Percentiles rank a stretch among this genome's conserved stretches.
phyloP scores from a whole-genome alignment of 441 rosid genomes.

The Adansonia grandidieri region DNA sequence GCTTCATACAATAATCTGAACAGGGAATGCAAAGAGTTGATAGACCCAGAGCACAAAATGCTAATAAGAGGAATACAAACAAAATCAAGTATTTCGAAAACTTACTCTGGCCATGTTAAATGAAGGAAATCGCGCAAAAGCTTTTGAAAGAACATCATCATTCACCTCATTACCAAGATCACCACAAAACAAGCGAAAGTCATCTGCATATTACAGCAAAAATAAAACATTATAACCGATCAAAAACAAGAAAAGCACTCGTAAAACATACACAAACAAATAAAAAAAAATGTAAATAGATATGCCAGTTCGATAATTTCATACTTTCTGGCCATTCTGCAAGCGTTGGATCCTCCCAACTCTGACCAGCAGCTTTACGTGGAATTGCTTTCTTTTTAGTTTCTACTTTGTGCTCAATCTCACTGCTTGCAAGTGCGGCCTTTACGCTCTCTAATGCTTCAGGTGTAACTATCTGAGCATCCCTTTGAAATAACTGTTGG shows the following conservation, averaged over 20 bases:
- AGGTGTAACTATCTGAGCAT: slow-evolving; percentile 90
- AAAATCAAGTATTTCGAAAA: slow-evolving; percentile 14
- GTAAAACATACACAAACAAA: neutral
- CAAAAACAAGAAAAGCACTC: neutral
- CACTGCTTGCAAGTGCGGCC: slow-evolving; percentile 94
- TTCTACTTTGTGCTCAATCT: slow-evolving; percentile 88
- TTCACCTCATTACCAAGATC: slow-evolving; percentile 99
- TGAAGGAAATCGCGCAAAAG: slow-evolving; percentile 89
- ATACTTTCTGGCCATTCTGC: slow-evolving; percentile 98
- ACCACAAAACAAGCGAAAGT: slow-evolving; percentile 90
- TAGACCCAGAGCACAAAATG: slow-evolving; percentile 24
- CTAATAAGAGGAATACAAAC: neutral
- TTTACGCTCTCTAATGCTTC: slow-evolving; percentile 94
- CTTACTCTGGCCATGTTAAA: slow-evolving; percentile 93
- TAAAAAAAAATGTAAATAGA: neutral
- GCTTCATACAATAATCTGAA: slow-evolving; percentile 60
- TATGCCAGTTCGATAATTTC: slow-evolving; percentile 14
- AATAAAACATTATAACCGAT: neutral
- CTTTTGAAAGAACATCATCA: slow-evolving; percentile 97
- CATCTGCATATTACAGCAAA: slow-evolving; percentile 55
- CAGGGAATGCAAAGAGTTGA: slow-evolving; percentile 44
- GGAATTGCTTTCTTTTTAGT: slow-evolving; percentile 90
- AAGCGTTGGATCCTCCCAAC: slow-evolving; percentile 97
- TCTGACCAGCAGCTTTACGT: slow-evolving; percentile 93
- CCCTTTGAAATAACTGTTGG: slow-evolving; percentile 90